Evolutionary conservation across 2,329 filamentous ascomycete species (phyloP), one percentile per base, ranked within the genome.

Genomic region (Talaromyces sp.): DNA sequence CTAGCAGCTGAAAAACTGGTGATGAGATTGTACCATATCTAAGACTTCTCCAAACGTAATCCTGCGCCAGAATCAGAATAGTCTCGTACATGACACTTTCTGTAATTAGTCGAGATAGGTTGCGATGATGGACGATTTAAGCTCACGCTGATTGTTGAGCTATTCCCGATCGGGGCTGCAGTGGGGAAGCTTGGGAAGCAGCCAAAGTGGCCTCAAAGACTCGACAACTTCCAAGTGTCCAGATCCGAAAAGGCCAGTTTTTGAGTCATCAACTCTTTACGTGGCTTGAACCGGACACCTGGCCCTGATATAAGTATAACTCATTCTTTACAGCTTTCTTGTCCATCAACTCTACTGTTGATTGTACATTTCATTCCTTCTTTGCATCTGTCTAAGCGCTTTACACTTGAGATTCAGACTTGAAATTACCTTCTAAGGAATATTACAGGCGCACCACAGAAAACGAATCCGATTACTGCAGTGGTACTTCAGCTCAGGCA

Each of bases 161-260:
- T 48, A 48, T 48, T 17, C 45, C 17, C 4, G n/a, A 48, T 48
- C 15, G 11, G 45, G 45, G 19, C n/a, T 5, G 17, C 28, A 21
- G 45, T 48, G 45, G 45, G 22, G 39, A 40, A 40, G 39, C 39
- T 40, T 9, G 39, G 41, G 21, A 31, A 37, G 48, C 48, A 52
- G 25, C 33, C 35, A 52, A 52, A 52, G 48, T 52, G 48, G 48
- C 48, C 48, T 37, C 33, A 52, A 51, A 37, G 11, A 19, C 28
- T 19, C 15, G 1, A 19, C 33, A 52, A 52, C 35, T 13, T 21
- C 48, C 17, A 52, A 37, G n/a, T 52, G 48, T 52, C 48, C 48
- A 52, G 35, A 52, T 37, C 48, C 8, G 17, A 52, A 39, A 28
- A 52, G 48, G 48, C 31, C 48, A 52, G 33, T 21, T 52, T 39